These are phyloP conservation scores for Solanum habrochaites DNA, from an alignment of 257 asterid genomes.

Conservation along the genomic window DNA sequence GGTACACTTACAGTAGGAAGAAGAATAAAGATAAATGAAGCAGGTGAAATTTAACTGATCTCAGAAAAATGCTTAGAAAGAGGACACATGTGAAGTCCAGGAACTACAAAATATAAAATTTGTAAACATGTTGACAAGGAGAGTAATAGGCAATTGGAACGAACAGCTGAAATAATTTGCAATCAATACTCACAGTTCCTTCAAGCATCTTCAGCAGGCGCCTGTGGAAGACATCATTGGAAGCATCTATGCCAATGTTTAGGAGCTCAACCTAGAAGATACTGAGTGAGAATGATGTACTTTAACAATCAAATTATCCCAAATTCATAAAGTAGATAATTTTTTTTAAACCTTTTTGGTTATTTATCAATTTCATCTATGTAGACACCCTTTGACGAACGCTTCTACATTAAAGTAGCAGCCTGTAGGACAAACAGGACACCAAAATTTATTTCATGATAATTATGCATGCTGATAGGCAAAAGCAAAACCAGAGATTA, in stretches of 20 bases:
- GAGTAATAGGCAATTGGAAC: neutral
- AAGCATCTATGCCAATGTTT: slow-evolving; percentile 76
- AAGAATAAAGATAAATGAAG: neutral
- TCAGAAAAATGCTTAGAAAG: neutral
- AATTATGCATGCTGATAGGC: neutral
- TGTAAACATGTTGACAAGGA: neutral
- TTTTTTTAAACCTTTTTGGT: slow-evolving; percentile 59
- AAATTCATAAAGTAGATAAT: neutral
- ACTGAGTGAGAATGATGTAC: neutral
- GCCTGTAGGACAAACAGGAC: slow-evolving; percentile 32
- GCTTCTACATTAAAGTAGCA: slow-evolving; percentile 77
- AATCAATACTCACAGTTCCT: slow-evolving; percentile 66
- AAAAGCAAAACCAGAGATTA: neutral
- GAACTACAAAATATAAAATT: neutral
- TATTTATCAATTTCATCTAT: slow-evolving; percentile 88
- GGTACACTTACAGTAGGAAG: slow-evolving; percentile 56
- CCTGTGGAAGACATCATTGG: slow-evolving; percentile 92
- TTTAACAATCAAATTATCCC: neutral
- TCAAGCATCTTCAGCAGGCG: slow-evolving; percentile 87
- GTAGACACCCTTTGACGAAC: slow-evolving; percentile 86
- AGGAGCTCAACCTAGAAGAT: slow-evolving; percentile 59
- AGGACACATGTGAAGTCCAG: neutral
- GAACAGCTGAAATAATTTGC: too few relatives aligned
- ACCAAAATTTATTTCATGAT: neutral
- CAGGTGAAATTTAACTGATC: neutral